Conservation (phyloP, 2,329 filamentous ascomycete genomes). For the Thelonectria blattea region DNA sequence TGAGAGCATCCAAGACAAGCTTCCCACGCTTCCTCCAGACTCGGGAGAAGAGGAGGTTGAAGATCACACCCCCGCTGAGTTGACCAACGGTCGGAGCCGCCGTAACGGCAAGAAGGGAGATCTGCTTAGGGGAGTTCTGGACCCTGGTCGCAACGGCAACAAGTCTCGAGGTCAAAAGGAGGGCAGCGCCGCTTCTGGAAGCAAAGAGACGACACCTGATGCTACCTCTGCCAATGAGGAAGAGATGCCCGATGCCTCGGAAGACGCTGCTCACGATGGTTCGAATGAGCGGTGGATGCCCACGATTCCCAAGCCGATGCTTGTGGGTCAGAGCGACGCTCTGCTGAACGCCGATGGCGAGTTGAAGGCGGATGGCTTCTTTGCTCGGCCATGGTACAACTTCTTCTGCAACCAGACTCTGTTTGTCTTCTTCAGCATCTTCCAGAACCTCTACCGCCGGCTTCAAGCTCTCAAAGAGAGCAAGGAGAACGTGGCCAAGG, state of each 20-base stretch:
- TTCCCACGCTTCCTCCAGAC: conserved; percentile 72
- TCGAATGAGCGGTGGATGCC: conserved; percentile 71
- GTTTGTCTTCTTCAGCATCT: conserved; percentile 93
- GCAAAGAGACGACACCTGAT: conserved; percentile 89
- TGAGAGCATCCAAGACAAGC: conserved; percentile 69
- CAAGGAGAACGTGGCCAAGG: conserved; percentile 73
- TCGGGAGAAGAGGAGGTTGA: conserved; percentile 81
- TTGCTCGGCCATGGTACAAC: conserved; percentile 81
- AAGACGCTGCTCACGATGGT: conserved; percentile 66
- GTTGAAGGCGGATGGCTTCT: conserved; percentile 79
- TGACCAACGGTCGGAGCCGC: conserved; percentile 70
- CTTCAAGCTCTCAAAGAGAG: conserved; percentile 83
- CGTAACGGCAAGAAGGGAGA: conserved; percentile 80
- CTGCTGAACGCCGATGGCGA: conserved; percentile 64
- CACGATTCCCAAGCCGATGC: conserved; percentile 61
- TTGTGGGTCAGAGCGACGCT: conserved; percentile 58
- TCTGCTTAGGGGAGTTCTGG: conserved; percentile 84
- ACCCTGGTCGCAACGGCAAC: conserved; percentile 75
- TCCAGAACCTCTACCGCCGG: conserved; percentile 88
- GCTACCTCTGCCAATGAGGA: conserved; percentile 79
- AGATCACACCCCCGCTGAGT: conserved; percentile 72
- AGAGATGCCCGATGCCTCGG: conserved; percentile 68
- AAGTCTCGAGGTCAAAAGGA: conserved; percentile 76
- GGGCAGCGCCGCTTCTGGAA: conserved; percentile 76
- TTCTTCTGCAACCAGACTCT: conserved; percentile 91